A percentile compares a stretch with the other conserved stretches of the same genome.
Conservation (phyloP, 1,284 basidiomycete species). For the Acaromyces ingoldii region DNA sequence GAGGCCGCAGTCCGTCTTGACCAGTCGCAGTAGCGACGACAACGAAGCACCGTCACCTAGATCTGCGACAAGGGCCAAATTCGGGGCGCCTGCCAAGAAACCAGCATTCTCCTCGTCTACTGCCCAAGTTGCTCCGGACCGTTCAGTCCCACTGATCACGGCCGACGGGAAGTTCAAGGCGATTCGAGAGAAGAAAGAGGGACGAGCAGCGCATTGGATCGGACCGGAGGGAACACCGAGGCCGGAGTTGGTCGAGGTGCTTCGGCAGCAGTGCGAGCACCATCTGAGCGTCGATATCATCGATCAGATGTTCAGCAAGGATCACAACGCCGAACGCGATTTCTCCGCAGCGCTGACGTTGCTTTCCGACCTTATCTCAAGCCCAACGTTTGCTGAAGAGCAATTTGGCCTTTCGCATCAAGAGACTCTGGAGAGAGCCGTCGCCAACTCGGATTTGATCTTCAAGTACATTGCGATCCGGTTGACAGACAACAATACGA, state of each 20-base stretch:
- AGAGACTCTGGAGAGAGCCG: slow-evolving; percentile 65
- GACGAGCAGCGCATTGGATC: slow-evolving; percentile 55
- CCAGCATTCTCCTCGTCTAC: slow-evolving; percentile 52
- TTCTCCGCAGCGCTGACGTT: slow-evolving; percentile 71
- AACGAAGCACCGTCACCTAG: slow-evolving; percentile 5
- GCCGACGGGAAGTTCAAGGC: slow-evolving; percentile 70
- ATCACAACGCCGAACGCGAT: slow-evolving; percentile 92
- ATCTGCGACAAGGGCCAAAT: not conserved
- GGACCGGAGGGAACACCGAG: slow-evolving; percentile 72
- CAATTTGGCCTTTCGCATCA: slow-evolving; percentile 60
- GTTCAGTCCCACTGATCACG: slow-evolving; percentile 62
- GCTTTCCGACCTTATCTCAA: slow-evolving; percentile 70
- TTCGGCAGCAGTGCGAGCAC: slow-evolving; percentile 87
- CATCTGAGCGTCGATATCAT: slow-evolving; percentile 71
- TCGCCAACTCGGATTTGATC: slow-evolving; percentile 85
- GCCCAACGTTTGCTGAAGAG: slow-evolving; percentile 59
- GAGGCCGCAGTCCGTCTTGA: slow-evolving; percentile 15
- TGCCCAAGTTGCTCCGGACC: slow-evolving; percentile 32
- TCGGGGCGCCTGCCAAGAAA: slow-evolving; percentile 4
- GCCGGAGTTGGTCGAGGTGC: slow-evolving; percentile 78
- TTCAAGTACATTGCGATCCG: slow-evolving; percentile 92
- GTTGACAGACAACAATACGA: slow-evolving; percentile 87
- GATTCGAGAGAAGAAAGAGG: slow-evolving; percentile 70
- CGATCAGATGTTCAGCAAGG: slow-evolving; percentile 75
- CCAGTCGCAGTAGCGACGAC: slow-evolving; percentile 12